Base-by-base conservation (phyloP, 257 asterid species). In the Ilex asprella region DNA sequence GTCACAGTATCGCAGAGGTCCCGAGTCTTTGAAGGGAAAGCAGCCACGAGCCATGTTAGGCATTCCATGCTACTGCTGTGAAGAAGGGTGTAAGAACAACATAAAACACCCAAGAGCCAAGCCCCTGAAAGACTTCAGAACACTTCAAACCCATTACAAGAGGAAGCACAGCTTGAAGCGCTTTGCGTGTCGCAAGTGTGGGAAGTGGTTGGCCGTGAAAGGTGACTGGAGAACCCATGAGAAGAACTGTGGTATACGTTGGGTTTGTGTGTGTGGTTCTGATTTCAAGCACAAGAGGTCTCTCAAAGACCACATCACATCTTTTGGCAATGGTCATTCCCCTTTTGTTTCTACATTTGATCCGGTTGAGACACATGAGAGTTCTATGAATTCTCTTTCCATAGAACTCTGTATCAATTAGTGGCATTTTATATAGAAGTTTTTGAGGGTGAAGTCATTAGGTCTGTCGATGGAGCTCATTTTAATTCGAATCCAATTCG, bases 251-350 rank as follows among this genome's bases (percentile, higher is more conserved):
- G 91, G 94, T 3, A 85, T 78, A 68, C 81, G 89, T 1, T 88
- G 94, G 96, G 76, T 78, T 0, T 88, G 89, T 68, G 54, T 86
- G 2, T 83, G 92, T 6, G 97, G 97, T 43, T 89, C 91, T 0
- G 86, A 89, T 46, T 86, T 89, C 74, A 89, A 86, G 75, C 95
- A 89, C 67, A 89, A 86, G 65, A 79, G 95, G 59, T 89, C 96
- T 0, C 86, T 88, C 58, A 88, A 88, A 59, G 95, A 88, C 56
- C 96, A 86, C 32, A 67, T 88, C 7, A 63, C 79, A 0, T 76
- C 96, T 0, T 86, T 88, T 51, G 96, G 93, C 16, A 61, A 79
- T 9, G 81, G 78, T 10, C 94, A 88, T 39, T 79, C 69, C 39
- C 82, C 39, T 64, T 47, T 61, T 39, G 74, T 75, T 35, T 73